phyloP scores from a whole-genome alignment of 108 stramenopile genomes.

The Fragilaria crotonensis region DNA sequence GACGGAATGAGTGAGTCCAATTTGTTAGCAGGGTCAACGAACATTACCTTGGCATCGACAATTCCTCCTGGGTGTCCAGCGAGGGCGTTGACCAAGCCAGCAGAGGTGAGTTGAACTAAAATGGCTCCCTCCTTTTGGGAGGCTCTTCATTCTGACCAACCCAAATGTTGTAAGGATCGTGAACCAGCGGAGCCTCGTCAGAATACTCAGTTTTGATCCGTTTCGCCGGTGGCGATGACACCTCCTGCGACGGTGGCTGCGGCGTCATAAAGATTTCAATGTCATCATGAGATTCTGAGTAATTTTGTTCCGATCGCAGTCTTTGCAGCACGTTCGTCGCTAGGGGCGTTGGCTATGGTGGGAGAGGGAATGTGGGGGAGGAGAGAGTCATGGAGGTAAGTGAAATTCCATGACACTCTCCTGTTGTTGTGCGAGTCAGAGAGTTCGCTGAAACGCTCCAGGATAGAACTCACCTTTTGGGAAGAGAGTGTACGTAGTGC shows the following conservation, averaged over 20 bases:
- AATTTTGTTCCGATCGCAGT: not conserved
- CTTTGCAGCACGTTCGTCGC: not conserved
- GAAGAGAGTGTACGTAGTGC: not conserved
- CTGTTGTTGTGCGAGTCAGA: not conserved
- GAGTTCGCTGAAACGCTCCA: not conserved
- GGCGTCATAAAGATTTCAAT: not conserved
- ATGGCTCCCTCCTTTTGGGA: conserved; percentile 34
- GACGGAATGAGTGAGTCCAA: conserved; percentile 11
- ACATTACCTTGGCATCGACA: conserved; percentile 24
- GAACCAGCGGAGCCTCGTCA: not conserved
- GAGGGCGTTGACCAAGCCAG: conserved; percentile 68
- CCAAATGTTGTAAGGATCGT: conserved; percentile 3
- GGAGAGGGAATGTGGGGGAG: not conserved
- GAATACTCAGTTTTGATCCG: not conserved
- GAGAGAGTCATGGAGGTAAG: not conserved
- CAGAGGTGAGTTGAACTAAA: conserved; percentile 53
- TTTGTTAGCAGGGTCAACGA: not conserved
- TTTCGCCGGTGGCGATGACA: not conserved
- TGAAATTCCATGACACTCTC: not conserved
- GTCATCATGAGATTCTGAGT: not conserved
- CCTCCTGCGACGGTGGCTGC: not conserved
- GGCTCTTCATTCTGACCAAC: conserved; percentile 1
- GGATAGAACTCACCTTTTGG: not conserved
- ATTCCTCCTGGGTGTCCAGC: conserved; percentile 42
- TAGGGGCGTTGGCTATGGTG: not conserved